Evolutionary conservation across 2,329 filamentous ascomycete genomes (phyloP), one percentile per base, ranked within the genome.

Genomic region (Colletotrichum limetticola): DNA sequence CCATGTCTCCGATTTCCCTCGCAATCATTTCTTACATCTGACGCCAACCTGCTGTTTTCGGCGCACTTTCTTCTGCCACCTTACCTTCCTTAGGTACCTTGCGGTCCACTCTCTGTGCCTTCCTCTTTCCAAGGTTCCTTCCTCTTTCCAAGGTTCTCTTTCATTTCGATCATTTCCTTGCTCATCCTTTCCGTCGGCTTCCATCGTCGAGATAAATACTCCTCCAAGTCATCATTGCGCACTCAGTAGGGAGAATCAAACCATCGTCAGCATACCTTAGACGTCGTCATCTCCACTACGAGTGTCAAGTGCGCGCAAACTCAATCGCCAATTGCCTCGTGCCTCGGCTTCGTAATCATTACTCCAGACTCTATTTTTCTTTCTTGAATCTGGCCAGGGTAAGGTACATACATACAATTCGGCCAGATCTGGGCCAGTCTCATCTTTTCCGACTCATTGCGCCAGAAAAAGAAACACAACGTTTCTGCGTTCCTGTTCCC

Each of bases 1-100:
- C 32, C 32, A 35, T 42, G 37, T 42, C 37, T 42, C 14, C 16
- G 37, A 19, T 8, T 24, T 24, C n/a, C 9, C 19, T 49, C 16
- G 42, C 8, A 49, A n/a, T 22, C 42, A 8, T 49, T 24, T 55
- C 42, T 59, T 58, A 59, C 58, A 58, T 72, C 69, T 68, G 69
- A 55, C 68, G 65, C 69, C 28, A 19, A 63, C 42, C 60, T 42
- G 42, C 64, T 66, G 55, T 35, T 60, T 59, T 35, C 58, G 69
- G 57, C 46, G 14, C 28, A 37, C 53, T 35, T 42, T 57, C 37
- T 46, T 42, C 16, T 37, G 5, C n/a, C 8, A 35, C 32, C 32
- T 42, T 7, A 19, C 37, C 32, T 35, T 12, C 9, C 32, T 35
- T 12, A 35, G 32, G 32, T 35, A 35, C 32, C 32, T 42, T 42